Conservation (phyloP, 1,284 basidiomycete genomes). For the Rhizoctonia solani region DNA sequence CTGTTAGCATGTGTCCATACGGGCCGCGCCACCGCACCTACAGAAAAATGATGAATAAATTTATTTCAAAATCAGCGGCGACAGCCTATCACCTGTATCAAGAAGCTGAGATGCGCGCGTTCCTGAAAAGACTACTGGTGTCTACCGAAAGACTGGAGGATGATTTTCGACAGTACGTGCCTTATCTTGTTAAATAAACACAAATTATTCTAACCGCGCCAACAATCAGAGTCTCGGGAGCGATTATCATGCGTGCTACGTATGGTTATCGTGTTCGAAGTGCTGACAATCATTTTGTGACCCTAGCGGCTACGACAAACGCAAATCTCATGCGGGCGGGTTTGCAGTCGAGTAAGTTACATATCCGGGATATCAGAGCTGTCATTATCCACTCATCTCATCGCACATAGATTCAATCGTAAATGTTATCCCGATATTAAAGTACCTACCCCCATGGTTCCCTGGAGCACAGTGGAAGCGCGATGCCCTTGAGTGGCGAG, state of each 20-base stretch:
- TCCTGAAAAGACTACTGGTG: constrained; percentile 31
- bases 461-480: constrained; percentile 36
- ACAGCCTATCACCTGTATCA: constrained; percentile 41
- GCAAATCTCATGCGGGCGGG: constrained; percentile 46
- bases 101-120: constrained; percentile 33
- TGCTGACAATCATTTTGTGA: constrained; percentile 13
- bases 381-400: constrained; percentile 43
- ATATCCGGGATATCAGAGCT: constrained; percentile 38
- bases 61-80: constrained; percentile 47
- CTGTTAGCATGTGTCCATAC: constrained; percentile 20
- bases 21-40: constrained; percentile 49
- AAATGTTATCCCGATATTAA: constrained; percentile 49
- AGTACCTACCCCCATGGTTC: constrained; percentile 36
- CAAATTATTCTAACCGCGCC: too few species aligned
- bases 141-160: constrained; percentile 30
- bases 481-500: constrained; percentile 21
- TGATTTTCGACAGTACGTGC: constrained; percentile 33
- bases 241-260: constrained; percentile 35
- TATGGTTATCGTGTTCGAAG: constrained; percentile 43
- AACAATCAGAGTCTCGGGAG: constrained; percentile 15
- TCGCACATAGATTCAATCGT: background rate
- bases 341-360: constrained; percentile 42
- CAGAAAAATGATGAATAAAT: constrained; percentile 49
- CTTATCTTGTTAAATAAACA: background rate
- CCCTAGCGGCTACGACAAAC: constrained; percentile 2